Conservation (phyloP, 1,284 basidiomycete species). For the Salmacisia buchloeana region DNA sequence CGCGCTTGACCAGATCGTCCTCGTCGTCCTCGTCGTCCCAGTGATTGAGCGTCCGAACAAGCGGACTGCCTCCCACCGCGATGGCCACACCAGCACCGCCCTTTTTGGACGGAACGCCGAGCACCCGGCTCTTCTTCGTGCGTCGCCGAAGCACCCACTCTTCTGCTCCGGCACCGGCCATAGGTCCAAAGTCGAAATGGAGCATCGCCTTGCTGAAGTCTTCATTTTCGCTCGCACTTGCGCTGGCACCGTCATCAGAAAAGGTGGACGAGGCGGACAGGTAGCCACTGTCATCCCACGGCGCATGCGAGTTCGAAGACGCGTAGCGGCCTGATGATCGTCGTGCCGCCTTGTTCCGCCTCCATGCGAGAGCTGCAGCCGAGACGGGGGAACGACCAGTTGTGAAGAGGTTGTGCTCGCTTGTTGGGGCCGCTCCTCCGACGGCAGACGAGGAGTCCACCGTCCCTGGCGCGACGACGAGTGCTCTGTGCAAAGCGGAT, state of each 20-base stretch:
- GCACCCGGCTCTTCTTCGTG: neutral
- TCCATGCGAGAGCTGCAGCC: too few species aligned
- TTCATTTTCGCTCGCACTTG: conserved; percentile 6
- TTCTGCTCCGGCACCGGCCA: neutral
- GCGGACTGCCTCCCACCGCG: neutral
- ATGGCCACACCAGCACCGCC: neutral
- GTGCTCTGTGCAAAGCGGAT: too few species aligned
- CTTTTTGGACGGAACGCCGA: neutral
- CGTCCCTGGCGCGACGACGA: too few species aligned
- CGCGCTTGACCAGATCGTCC: neutral
- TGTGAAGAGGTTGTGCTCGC: too few species aligned
- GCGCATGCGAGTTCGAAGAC: too few species aligned
- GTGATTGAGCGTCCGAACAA: neutral
- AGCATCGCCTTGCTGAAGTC: conserved; percentile 8
- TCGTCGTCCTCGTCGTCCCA: conserved; percentile 1
- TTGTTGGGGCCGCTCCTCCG: too few species aligned
- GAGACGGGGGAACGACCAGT: too few species aligned
- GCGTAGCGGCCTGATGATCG: too few species aligned
- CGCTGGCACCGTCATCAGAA: neutral
- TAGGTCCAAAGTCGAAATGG: neutral
- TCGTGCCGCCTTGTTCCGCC: too few species aligned
- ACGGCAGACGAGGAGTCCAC: too few species aligned
- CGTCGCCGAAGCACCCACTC: neutral
- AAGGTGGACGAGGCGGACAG: neutral
- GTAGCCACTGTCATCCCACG: too few species aligned